Base-by-base conservation (phyloP, 75 land plant genomes). In the Pinus taeda region DNA sequence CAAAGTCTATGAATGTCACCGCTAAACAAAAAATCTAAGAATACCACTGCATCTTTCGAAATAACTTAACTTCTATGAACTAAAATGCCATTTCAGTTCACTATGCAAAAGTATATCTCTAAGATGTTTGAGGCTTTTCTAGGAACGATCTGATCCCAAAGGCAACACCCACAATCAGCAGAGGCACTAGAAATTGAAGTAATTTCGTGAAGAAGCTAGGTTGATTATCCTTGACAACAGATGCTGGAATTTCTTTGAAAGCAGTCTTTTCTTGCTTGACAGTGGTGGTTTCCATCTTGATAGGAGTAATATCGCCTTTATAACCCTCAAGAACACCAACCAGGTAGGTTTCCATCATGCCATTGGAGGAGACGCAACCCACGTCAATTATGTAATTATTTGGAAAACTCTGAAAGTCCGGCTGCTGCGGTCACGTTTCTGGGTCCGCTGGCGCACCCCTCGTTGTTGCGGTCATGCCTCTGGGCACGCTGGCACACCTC, bases 141-240 rank as follows among this genome's bases (percentile, higher is more conserved):
- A 73, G 33, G 33, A 57, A 75, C 17, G 24, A n/a, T 49, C 81
- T 39, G 15, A 81, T 81, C 12, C 82, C 83, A 33, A 78, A 56
- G 24, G 83, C 75, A 21, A 81, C 72, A 58, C 81, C 83, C 56
- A 81, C 30, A 37, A 81, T 79, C n/a, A 82, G 75, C 57, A 81
- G 65, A 2, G 83, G 83, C 24, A 81, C 83, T 24, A 71, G 20
- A 57, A 81, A 71, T 65, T 81, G 83, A 59, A 81, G 59, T 26
- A 81, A 60, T 64, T 81, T 81, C 59, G 78, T 69, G 37, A 72
- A 6, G 20, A 71, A 71, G n/a, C 80, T 53, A 18, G 84, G 33
- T 21, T 59, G 49, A 59, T 79, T 79, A 49, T 81, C 81, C 30
- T 81, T 81, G 45, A 84, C 76, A 77, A 79, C 57, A n/a, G 87